These are phyloP conservation scores for Yamadazyma dushanensis DNA, from an alignment of 1,139 yeast species.

Conservation along the genomic window DNA sequence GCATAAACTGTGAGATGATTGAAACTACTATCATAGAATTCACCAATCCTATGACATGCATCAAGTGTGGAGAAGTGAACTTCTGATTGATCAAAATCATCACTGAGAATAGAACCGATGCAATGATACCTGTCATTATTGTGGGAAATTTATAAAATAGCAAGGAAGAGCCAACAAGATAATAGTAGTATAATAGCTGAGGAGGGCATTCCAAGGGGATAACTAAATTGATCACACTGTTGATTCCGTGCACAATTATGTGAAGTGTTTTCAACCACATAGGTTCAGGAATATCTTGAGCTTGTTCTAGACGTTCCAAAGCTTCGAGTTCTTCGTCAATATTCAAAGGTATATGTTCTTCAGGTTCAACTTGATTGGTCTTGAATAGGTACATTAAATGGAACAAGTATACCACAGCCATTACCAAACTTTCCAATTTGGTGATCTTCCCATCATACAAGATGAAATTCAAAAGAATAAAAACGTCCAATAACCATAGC, in stretches of 20 bases:
- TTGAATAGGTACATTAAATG: slow-evolving; percentile 24
- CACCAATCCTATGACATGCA: slow-evolving; percentile 24
- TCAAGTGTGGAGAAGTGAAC: slow-evolving; percentile 8
- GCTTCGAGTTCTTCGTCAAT: slow-evolving; percentile 11
- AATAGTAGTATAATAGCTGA: slow-evolving; percentile 7
- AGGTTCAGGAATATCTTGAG: slow-evolving; percentile 3
- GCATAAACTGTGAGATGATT: slow-evolving; percentile 26
- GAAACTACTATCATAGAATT: slow-evolving; percentile 31
- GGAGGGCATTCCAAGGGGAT: slow-evolving; percentile 9
- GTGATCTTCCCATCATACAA: slow-evolving; percentile 53
- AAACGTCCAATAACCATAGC: slow-evolving; percentile 33
- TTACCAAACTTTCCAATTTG: slow-evolving; percentile 41
- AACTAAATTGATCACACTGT: slow-evolving; percentile 3
- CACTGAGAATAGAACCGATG: not conserved
- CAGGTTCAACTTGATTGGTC: slow-evolving; percentile 8
- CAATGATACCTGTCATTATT: not conserved
- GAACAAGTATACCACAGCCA: slow-evolving; percentile 38
- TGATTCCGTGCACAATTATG: slow-evolving; percentile 5
- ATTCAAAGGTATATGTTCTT: slow-evolving; percentile 9
- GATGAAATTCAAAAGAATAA: slow-evolving; percentile 41
- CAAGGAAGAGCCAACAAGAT: not conserved
- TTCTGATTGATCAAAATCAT: not conserved
- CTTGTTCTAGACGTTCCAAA: slow-evolving; percentile 7
- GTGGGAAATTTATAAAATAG: slow-evolving; percentile 2
- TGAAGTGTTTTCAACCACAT: slow-evolving; percentile 4